Evolutionary conservation across 2,329 filamentous ascomycete species (phyloP).

Genomic region (Xylaria sp.): DNA sequence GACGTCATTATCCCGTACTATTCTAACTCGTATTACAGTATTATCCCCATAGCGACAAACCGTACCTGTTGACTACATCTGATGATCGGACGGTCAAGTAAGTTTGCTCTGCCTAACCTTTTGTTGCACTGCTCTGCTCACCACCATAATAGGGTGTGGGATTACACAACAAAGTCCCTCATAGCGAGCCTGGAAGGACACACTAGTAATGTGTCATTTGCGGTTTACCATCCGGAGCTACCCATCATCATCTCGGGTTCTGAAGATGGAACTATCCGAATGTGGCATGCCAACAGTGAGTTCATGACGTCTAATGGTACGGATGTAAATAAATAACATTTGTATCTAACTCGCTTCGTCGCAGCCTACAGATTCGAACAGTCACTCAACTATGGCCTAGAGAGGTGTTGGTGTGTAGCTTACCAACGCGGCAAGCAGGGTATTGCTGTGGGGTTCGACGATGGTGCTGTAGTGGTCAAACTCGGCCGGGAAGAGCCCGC

Average conservation of each 20-base stretch:
- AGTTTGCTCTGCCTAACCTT: neutral
- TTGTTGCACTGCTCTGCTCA: neutral
- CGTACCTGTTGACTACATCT: slow-evolving; percentile 93
- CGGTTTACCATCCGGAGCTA: slow-evolving; percentile 95
- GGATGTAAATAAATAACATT: neutral
- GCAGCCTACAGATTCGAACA: slow-evolving; percentile 88
- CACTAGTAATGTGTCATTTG: slow-evolving; percentile 97
- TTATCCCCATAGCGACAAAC: slow-evolving; percentile 77
- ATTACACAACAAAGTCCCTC: slow-evolving; percentile 97
- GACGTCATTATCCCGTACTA: neutral
- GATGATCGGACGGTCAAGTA: slow-evolving; percentile 93
- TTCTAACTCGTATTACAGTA: slow-evolving; percentile 55
- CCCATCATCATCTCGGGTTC: slow-evolving; percentile 98
- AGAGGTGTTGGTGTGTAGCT: slow-evolving; percentile 96
- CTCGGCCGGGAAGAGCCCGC: slow-evolving; percentile 97
- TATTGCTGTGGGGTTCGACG: slow-evolving; percentile 94
- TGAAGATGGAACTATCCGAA: slow-evolving; percentile 95
- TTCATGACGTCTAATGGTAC: neutral
- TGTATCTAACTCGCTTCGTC: slow-evolving; percentile 18
- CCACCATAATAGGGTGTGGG: slow-evolving; percentile 72
- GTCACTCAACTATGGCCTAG: slow-evolving; percentile 92
- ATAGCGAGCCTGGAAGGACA: slow-evolving; percentile 97
- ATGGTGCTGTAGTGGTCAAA: slow-evolving; percentile 97
- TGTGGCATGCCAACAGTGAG: slow-evolving; percentile 91
- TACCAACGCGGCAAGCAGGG: slow-evolving; percentile 96